Conservation (phyloP, 139 green algal species). For the Mesostigma viride region DNA sequence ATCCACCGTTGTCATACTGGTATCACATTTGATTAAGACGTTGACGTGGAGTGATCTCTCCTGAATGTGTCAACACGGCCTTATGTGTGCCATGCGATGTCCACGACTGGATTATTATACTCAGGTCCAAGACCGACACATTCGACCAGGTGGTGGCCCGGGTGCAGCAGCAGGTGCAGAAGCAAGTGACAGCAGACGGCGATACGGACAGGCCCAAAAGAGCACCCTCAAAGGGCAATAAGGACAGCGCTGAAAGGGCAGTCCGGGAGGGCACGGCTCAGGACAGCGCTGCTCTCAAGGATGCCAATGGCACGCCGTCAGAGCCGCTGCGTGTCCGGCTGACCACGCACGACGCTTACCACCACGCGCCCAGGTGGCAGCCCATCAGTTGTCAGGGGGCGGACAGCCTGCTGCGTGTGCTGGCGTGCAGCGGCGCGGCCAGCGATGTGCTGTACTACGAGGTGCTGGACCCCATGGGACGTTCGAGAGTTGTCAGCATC, state of each 20-base stretch:
- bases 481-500: constrained; percentile 51
- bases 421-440: constrained; percentile 36
- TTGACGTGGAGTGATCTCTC: background rate
- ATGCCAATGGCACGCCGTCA: too few species aligned
- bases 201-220: too few species aligned
- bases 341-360: constrained; percentile 73
- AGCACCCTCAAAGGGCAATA: too few species aligned
- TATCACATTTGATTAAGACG: too few species aligned
- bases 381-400: constrained; percentile 45
- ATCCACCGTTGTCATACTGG: too few species aligned
- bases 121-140: constrained; percentile 38
- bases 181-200: too few species aligned
- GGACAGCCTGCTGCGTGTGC: constrained; percentile 52
- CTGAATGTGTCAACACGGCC: too few species aligned
- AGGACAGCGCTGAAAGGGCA: too few species aligned
- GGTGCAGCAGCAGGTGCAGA: constrained; percentile 45
- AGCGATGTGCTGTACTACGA: constrained; percentile 82
- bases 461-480: constrained; percentile 79
- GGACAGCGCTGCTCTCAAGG: too few species aligned
- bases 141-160: constrained; percentile 67
- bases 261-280: too few species aligned
- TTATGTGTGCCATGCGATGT: too few species aligned
- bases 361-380: constrained; percentile 30
- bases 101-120: too few species aligned
- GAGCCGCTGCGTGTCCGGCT: constrained; percentile 48